phyloP scores from a whole-genome alignment of 164 flowering plant species.

The Chimonanthus praecox region DNA sequence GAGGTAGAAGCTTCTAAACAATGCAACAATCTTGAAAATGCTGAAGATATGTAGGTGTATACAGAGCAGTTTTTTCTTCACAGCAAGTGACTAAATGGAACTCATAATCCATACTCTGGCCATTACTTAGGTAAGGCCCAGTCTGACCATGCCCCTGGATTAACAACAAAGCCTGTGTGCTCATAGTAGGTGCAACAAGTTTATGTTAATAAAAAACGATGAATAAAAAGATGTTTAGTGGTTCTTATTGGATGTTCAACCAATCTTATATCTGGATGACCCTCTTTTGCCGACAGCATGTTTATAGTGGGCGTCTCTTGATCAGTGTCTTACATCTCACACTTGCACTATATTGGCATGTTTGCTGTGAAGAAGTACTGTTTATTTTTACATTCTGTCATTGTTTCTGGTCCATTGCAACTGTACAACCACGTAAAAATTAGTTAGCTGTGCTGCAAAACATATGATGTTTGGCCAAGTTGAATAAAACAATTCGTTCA shows the following conservation, averaged over 20 bases:
- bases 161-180: background rate
- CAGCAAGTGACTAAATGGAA: background rate
- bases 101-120: background rate
- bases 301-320: background rate
- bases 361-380: background rate
- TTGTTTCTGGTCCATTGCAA: background rate
- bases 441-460: background rate
- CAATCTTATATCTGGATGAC: background rate
- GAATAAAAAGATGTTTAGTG: background rate
- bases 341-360: background rate
- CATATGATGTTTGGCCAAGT: background rate
- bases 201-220: too few relatives aligned
- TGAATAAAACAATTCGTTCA: background rate
- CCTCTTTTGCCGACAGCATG: background rate
- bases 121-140: background rate
- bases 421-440: background rate
- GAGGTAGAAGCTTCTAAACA: conserved; percentile 8
- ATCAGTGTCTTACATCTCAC: background rate
- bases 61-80: background rate
- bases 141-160: background rate
- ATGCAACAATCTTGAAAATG: background rate
- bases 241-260: background rate
- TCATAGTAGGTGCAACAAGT: background rate
- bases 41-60: background rate
- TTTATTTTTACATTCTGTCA: background rate